Conservation (phyloP, 306 rosid species). For the Abrus precatorius region DNA sequence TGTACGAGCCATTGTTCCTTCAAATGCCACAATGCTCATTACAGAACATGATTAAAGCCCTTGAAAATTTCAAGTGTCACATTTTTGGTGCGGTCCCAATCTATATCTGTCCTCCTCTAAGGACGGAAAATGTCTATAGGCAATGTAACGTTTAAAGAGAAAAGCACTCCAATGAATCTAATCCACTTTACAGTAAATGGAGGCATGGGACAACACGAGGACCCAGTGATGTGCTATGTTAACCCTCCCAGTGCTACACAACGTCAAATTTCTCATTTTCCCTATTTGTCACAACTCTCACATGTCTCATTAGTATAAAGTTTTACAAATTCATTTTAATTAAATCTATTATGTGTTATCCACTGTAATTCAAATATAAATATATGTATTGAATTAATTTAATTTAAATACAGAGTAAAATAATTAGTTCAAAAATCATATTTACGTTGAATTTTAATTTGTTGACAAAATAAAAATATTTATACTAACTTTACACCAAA, state of each 20-base stretch:
- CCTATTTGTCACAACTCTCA: neutral
- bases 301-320: too few relatives aligned
- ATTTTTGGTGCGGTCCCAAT: neutral
- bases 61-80: neutral
- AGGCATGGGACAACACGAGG: neutral
- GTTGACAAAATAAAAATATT: too few relatives aligned
- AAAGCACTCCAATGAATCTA: neutral
- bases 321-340: too few relatives aligned
- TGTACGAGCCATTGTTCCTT: neutral
- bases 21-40: neutral
- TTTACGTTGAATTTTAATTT: too few relatives aligned
- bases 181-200: neutral
- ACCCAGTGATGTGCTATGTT: neutral
- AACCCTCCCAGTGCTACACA: neutral
- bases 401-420: too few relatives aligned
- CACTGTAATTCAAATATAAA: too few relatives aligned
- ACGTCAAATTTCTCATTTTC: neutral
- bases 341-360: too few relatives aligned
- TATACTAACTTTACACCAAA: too few relatives aligned
- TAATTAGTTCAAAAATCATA: too few relatives aligned
- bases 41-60: neutral
- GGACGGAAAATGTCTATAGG: constrained; percentile 15
- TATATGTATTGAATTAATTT: too few relatives aligned
- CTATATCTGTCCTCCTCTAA: neutral
- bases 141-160: constrained; percentile 30